A percentile compares a stretch with the other conserved stretches of the same genome.
Conservation (phyloP, 73 alveolate species). For the Durusdinium trenchii region DNA sequence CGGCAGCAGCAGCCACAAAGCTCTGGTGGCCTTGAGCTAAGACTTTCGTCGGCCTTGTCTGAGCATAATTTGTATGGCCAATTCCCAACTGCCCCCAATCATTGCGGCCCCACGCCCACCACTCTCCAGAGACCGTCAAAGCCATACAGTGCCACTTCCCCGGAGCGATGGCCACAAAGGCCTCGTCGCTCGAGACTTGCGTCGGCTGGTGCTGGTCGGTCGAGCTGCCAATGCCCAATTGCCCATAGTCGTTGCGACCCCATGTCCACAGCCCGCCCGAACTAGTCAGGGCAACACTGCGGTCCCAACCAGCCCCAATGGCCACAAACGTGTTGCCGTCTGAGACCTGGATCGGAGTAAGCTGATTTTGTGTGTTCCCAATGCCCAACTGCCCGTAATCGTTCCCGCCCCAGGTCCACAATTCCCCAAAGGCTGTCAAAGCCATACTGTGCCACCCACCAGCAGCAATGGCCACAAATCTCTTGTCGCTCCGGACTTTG, state of each 20-base stretch:
- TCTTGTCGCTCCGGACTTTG: background rate
- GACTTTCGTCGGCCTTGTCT: background rate
- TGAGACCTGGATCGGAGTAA: background rate
- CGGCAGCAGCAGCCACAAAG: background rate
- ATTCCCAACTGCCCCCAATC: background rate
- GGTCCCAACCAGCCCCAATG: background rate
- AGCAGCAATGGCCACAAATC: background rate
- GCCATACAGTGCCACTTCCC: background rate
- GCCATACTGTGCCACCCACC: background rate
- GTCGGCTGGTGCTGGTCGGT: background rate
- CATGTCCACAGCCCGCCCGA: background rate
- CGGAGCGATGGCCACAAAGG: constrained; percentile 24
- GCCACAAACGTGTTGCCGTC: background rate
- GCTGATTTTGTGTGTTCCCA: background rate
- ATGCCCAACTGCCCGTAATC: background rate
- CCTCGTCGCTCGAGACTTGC: background rate
- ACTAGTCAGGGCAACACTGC: background rate
- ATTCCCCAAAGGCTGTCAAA: background rate
- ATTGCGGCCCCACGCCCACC: constrained; percentile 12
- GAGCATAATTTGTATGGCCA: background rate
- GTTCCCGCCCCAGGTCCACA: background rate
- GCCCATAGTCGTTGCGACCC: background rate
- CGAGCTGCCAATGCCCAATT: background rate
- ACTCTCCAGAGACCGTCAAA: background rate
- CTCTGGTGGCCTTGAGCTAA: background rate